Percentiles rank a stretch among this genome's conserved stretches.
These are phyloP conservation scores for Kwoniella bestiolae DNA, from an alignment of 768 basidiomycete genomes.

Conservation along the genomic window DNA sequence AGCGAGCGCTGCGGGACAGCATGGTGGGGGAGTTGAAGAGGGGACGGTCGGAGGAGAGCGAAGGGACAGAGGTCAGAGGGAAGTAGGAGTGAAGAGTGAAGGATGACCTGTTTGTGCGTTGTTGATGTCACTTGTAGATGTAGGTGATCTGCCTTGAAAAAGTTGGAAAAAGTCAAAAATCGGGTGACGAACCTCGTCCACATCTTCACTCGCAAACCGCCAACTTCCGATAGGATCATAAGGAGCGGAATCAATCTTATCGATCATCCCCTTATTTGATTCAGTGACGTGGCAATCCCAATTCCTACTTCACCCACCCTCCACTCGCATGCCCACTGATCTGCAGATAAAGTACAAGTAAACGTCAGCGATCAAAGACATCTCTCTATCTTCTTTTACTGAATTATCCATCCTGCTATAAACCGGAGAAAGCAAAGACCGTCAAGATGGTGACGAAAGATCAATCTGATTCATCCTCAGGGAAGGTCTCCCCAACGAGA, in stretches of 20 bases:
- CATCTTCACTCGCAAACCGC: not conserved
- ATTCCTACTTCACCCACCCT: not conserved
- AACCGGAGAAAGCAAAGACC: not conserved
- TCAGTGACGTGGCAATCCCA: constrained; percentile 7
- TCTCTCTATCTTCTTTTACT: not conserved
- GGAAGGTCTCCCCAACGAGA: not conserved
- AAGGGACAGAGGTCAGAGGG: not conserved
- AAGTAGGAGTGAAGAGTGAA: not conserved
- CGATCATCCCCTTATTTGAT: too few relatives aligned
- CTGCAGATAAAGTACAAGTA: not conserved
- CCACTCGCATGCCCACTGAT: not conserved
- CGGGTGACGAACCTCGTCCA: not conserved
- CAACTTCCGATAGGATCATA: constrained; percentile 4
- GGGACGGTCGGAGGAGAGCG: not conserved
- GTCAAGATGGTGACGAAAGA: constrained; percentile 13
- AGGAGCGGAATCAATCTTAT: not conserved
- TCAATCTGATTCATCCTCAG: constrained; percentile 4
- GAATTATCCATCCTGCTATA: too few relatives aligned
- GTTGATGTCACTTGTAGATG: not conserved
- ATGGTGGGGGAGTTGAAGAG: constrained; percentile 2
- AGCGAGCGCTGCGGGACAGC: constrained; percentile 16
- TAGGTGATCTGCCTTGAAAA: not conserved
- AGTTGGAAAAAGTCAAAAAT: constrained; percentile 4
- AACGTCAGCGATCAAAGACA: too few relatives aligned
- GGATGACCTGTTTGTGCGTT: not conserved